phyloP scores from a whole-genome alignment of 371 early-diverging fungal species.

The Mortierella sp. region DNA sequence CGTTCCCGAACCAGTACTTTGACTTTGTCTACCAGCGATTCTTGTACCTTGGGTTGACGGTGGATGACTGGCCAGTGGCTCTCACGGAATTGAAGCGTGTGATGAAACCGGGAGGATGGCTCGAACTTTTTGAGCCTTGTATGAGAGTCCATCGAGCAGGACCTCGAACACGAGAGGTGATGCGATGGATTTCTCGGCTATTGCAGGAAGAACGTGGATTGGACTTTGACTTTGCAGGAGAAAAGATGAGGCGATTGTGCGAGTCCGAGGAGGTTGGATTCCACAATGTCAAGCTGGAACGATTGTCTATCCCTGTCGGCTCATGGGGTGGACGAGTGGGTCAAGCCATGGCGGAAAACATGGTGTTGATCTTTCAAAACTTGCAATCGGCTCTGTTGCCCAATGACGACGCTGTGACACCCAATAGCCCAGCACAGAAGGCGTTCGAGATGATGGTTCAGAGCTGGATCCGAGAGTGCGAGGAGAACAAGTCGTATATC shows the following conservation, averaged over 20 bases:
- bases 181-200: conserved; percentile 42
- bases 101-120: conserved; percentile 51
- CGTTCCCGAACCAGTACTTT: conserved; percentile 49
- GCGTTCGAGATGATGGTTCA: conserved; percentile 48
- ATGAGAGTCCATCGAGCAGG: conserved; percentile 53
- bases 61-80: conserved; percentile 50
- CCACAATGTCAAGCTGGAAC: conserved; percentile 35
- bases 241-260: conserved; percentile 47
- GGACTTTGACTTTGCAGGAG: conserved; percentile 52
- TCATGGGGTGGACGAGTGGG: conserved; percentile 50
- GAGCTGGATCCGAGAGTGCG: conserved; percentile 51
- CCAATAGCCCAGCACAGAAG: conserved; percentile 20
- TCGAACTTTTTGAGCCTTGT: conserved; percentile 52
- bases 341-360: conserved; percentile 52
- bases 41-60: conserved; percentile 39
- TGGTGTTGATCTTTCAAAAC: conserved; percentile 51
- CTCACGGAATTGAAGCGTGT: conserved; percentile 48
- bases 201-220: conserved; percentile 50
- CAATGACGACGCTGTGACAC: conserved; percentile 2
- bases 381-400: conserved; percentile 36
- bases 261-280: conserved; percentile 43
- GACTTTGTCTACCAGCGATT: conserved; percentile 53
- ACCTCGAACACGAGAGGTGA: conserved; percentile 38
- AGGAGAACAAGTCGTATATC: conserved; percentile 46
- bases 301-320: conserved; percentile 49